Conservation (phyloP, 2,329 filamentous ascomycete genomes). For the Mollisia scopiformis region DNA sequence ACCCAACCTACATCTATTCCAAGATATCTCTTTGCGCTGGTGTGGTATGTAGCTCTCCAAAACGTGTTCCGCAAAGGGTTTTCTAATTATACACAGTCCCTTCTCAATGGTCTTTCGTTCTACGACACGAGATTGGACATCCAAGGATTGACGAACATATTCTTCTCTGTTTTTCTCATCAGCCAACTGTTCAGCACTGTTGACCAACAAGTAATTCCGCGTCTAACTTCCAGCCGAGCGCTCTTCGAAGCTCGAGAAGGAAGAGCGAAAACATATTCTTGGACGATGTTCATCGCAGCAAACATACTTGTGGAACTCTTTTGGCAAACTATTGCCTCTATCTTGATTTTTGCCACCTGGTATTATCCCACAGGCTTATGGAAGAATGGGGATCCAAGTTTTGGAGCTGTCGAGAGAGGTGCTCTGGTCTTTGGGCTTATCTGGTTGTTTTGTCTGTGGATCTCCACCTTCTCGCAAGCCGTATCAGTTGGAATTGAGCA, state of each 20-base stretch:
- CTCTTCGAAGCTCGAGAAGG: conserved; percentile 74
- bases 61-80: conserved; percentile 72
- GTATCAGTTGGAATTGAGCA: conserved; percentile 76
- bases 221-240: conserved; percentile 54
- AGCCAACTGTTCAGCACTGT: conserved; percentile 73
- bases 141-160: too few species aligned
- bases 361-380: conserved; percentile 80
- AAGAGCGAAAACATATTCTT: conserved; percentile 78
- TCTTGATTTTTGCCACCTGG: conserved; percentile 78
- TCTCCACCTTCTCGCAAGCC: conserved; percentile 83
- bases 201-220: conserved; percentile 78
- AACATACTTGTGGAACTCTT: conserved; percentile 84
- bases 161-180: too few species aligned
- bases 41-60: too few species aligned
- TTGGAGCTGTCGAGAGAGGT: too few species aligned
- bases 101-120: conserved; percentile 78
- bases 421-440: too few species aligned
- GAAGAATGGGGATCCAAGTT: conserved; percentile 70
- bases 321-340: conserved; percentile 75
- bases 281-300: conserved; percentile 69
- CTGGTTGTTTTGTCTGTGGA: conserved; percentile 75
- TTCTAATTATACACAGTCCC: conserved; percentile 69
- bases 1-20: conserved; percentile 58
- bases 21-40: conserved; percentile 33
- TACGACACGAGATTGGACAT: too few species aligned